phyloP scores from a whole-genome alignment of 805 yeast species.

The Cyberlindnera euphorbiiphila region DNA sequence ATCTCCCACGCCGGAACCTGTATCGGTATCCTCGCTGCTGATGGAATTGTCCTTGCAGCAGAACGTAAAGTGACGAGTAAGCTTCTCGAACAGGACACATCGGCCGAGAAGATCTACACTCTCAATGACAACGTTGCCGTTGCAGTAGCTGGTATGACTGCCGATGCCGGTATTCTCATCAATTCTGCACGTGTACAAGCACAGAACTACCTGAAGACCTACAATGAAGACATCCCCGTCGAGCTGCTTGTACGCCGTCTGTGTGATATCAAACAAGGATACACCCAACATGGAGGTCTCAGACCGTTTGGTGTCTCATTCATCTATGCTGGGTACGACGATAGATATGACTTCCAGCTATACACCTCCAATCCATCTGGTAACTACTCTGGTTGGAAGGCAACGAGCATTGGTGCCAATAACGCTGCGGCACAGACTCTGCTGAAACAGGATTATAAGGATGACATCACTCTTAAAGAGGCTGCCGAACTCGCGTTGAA shows the following conservation, averaged over 20 bases:
- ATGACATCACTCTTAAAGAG: slow-evolving; percentile 64
- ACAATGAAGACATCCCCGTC: slow-evolving; percentile 91
- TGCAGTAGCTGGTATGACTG: slow-evolving; percentile 97
- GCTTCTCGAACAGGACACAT: slow-evolving; percentile 87
- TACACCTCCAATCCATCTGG: slow-evolving; percentile 97
- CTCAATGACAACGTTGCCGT: slow-evolving; percentile 80
- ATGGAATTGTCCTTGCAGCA: slow-evolving; percentile 93
- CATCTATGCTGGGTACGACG: slow-evolving; percentile 94
- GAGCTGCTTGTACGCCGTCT: slow-evolving; percentile 83
- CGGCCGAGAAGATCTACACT: slow-evolving; percentile 87
- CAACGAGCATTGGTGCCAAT: slow-evolving; percentile 95
- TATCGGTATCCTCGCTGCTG: slow-evolving; percentile 83
- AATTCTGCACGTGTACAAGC: slow-evolving; percentile 83
- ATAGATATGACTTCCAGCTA: slow-evolving; percentile 82
- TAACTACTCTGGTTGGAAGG: slow-evolving; percentile 97
- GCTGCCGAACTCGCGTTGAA: slow-evolving; percentile 87
- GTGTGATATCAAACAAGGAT: slow-evolving; percentile 94
- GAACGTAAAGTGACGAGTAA: slow-evolving; percentile 94
- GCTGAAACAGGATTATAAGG: slow-evolving; percentile 91
- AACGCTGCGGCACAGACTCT: slow-evolving; percentile 94
- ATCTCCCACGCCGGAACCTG: slow-evolving; percentile 97
- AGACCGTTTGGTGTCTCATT: slow-evolving; percentile 98
- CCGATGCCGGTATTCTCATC: slow-evolving; percentile 91
- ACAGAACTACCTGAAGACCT: slow-evolving; percentile 79
- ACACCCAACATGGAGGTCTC: slow-evolving; percentile 97